Base-by-base conservation (phyloP, 179 eudicot species). In the Silene coronaria region DNA sequence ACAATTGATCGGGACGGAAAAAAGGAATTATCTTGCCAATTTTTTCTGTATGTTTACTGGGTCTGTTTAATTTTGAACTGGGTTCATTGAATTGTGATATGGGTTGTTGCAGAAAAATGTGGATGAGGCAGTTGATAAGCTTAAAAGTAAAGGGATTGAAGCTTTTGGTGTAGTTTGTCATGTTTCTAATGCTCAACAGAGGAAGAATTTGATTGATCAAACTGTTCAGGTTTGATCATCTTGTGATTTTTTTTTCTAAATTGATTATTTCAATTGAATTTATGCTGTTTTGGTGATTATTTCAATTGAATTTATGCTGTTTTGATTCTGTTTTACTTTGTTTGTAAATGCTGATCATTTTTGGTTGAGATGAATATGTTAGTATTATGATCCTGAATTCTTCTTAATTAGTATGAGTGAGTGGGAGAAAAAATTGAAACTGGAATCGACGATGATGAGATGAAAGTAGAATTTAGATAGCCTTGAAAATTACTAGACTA, bases 91-190 rank as follows among this genome's bases (percentile, higher is more conserved):
- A 32, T 70, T 38, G 67, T 55, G 59, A 28, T 26, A 0, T 74
- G 60, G 77, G 26, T 30, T 70, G 61, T 42, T 88, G 81, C 81
- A 93, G 97, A 86, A 87, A 66, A 93, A 93, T 78, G 98, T 91
- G 14, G 98, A 91, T 61, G 98, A 90, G 61, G 93, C 97, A 70
- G 96, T 86, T 46, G 85, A 86, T 73, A 86, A 84, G 82, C 91
- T 93, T 6, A 91, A 72, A 73, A 81, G 71, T 1, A 80, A 77
- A 78, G 97, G 97, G 61, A 87, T 90, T 73, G 87, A 91, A 77
- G 97, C 79, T 17, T 34, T 85, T 42, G 98, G 98, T 67, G 88
- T 90, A 75, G 97, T 89, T 79, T 91, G 97, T 75, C 98, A 93
- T 73, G 98, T 93, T 1, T 85, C 91, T 27, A 89, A 88, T 86